phyloP scores from a whole-genome alignment of 2,329 filamentous ascomycete species.

The Furcasterigmium sp. region DNA sequence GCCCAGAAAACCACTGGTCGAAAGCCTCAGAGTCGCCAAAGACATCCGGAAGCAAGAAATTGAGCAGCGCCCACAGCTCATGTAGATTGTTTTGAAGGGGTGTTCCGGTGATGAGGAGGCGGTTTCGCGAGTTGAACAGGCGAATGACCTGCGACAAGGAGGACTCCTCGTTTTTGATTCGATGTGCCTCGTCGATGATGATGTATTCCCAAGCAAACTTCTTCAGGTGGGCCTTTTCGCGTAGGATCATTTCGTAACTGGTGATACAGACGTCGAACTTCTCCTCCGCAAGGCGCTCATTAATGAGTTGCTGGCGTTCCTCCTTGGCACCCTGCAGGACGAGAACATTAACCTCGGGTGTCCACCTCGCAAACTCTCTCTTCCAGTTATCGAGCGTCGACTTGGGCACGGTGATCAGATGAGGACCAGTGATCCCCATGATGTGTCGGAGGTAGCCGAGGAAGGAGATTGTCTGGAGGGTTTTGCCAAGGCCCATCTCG shows the following conservation, averaged over 20 bases:
- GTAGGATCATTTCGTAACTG: slow-evolving; percentile 97
- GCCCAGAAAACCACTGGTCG: slow-evolving; percentile 94
- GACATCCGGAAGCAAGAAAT: slow-evolving; percentile 96
- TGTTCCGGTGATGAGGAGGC: slow-evolving; percentile 91
- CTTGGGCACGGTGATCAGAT: slow-evolving; percentile 89
- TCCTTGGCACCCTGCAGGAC: slow-evolving; percentile 95
- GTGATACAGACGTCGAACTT: slow-evolving; percentile 98
- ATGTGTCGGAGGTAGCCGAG: slow-evolving; percentile 91
- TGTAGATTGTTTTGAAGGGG: slow-evolving; percentile 97
- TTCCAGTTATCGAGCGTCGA: slow-evolving; percentile 99
- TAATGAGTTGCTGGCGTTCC: slow-evolving; percentile 81
- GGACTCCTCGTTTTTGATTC: slow-evolving; percentile 99
- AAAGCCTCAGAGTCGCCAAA: slow-evolving; percentile 97
- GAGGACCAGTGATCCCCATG: slow-evolving; percentile 82
- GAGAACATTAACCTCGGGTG: slow-evolving; percentile 88
- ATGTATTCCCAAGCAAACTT: slow-evolving; percentile 99
- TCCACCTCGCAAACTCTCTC: slow-evolving; percentile 90
- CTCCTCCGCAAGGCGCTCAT: slow-evolving; percentile 84
- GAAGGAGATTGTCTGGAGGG: slow-evolving; percentile 94
- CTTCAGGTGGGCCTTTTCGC: slow-evolving; percentile 90
- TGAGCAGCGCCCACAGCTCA: slow-evolving; percentile 94
- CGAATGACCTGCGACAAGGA: slow-evolving; percentile 95
- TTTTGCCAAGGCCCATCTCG: slow-evolving; percentile 98
- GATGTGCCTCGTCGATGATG: slow-evolving; percentile 95
- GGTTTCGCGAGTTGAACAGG: slow-evolving; percentile 91